These are phyloP conservation scores for Sporodiniella umbellata DNA, from an alignment of 371 early-diverging fungal species.

Conservation along the genomic window DNA sequence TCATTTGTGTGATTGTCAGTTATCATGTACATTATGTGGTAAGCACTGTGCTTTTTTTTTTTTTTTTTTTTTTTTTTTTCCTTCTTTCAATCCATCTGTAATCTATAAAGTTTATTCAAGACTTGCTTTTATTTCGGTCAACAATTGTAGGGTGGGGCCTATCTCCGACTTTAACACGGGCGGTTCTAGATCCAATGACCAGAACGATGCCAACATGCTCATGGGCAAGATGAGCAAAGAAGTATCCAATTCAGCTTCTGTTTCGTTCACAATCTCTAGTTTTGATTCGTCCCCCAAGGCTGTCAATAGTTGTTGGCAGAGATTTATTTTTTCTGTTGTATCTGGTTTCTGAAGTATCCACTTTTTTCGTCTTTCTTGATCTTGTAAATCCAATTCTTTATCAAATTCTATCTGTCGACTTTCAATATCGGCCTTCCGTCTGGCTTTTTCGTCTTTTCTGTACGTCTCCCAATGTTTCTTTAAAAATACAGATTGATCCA, in stretches of 20 bases:
- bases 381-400: slow-evolving; percentile 6
- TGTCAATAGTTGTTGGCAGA: background rate
- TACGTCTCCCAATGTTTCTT: slow-evolving; percentile 13
- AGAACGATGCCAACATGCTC: slow-evolving; percentile 9
- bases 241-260: background rate
- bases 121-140: background rate
- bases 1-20: no score
- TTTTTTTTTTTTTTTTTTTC: background rate
- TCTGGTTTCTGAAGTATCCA: background rate
- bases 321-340: background rate
- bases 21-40: no score
- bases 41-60: no score
- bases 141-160: background rate
- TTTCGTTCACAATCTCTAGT: background rate
- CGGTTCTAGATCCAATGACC: slow-evolving; percentile 7
- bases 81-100: no score
- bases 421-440: slow-evolving; percentile 11
- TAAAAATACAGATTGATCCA: slow-evolving; percentile 7
- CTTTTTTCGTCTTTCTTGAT: slow-evolving; percentile 1
- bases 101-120: background rate
- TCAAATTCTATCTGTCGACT: slow-evolving; percentile 18
- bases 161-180: slow-evolving; percentile 9
- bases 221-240: slow-evolving; percentile 4
- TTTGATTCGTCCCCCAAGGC: background rate
- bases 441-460: slow-evolving; percentile 3